Conservation (phyloP, 208 protist species). For the Trypanosoma scelopori region DNA sequence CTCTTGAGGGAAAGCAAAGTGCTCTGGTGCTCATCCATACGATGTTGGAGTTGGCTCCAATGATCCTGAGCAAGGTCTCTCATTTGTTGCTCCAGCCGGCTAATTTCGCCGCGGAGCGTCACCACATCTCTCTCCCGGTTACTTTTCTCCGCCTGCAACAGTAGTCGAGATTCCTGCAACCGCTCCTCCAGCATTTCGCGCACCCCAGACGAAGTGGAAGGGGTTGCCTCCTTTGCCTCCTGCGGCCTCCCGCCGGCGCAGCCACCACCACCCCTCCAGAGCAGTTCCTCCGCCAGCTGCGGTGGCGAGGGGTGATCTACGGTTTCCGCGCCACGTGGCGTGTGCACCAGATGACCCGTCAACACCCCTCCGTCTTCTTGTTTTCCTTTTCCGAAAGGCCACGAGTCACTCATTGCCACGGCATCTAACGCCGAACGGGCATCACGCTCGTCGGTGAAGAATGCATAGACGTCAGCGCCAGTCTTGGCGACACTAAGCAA, state of each 20-base stretch:
- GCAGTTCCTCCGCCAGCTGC: no score
- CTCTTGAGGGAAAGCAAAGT: not conserved
- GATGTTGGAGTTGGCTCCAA: conserved; percentile 2
- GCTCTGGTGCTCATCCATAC: not conserved
- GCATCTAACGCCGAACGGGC: conserved; percentile 37
- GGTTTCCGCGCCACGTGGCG: conserved; percentile 8
- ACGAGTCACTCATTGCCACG: not conserved
- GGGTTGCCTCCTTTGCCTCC: not conserved
- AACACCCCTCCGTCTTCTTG: not conserved
- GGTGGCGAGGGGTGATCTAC: not conserved
- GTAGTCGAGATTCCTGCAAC: conserved; percentile 5
- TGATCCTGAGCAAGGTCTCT: conserved; percentile 1
- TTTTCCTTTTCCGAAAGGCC: not conserved
- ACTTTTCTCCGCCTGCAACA: conserved; percentile 7
- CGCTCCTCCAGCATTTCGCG: not conserved
- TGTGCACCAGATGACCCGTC: conserved; percentile 3
- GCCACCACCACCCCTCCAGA: no score
- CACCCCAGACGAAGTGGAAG: not conserved
- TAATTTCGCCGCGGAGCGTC: not conserved
- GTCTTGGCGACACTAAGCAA: conserved; percentile 23
- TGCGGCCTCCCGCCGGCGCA: no score
- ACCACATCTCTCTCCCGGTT: conserved; percentile 4
- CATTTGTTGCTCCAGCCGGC: not conserved
- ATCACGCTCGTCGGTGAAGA: conserved; percentile 49
- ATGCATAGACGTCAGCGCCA: conserved; percentile 9